phyloP scores from a whole-genome alignment of 2,329 filamentous ascomycete genomes.

The Apiospora phragmitis region DNA sequence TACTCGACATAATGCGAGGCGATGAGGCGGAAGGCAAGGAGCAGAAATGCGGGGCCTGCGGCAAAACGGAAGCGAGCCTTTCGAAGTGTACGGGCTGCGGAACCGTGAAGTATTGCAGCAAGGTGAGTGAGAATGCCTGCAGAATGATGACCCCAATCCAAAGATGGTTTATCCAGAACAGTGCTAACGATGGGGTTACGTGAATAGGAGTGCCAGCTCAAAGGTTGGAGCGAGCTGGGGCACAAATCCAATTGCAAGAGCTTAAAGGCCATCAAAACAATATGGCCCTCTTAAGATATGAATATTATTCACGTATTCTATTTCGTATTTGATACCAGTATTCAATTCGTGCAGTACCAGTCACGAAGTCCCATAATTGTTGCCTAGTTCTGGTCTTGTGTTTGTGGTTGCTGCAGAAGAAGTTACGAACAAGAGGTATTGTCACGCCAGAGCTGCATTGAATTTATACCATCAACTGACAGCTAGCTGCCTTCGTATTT shows the following conservation, averaged over 20 bases:
- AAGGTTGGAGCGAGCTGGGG: slow-evolving; percentile 41
- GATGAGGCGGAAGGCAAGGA: slow-evolving; percentile 7
- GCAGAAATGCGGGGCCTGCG: slow-evolving; percentile 13
- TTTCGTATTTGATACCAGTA: background rate
- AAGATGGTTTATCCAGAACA: background rate
- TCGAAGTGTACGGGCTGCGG: slow-evolving; percentile 14
- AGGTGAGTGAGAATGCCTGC: slow-evolving; percentile 34
- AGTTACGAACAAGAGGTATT: background rate
- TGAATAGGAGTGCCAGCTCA: slow-evolving; percentile 43
- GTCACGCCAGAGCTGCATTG: background rate
- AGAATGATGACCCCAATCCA: background rate
- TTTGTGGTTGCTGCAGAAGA: background rate
- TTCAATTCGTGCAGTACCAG: background rate
- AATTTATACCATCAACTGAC: background rate
- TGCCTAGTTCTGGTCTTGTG: background rate
- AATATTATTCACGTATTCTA: too few species aligned
- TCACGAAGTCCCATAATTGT: background rate
- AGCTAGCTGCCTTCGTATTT: background rate
- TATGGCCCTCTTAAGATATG: slow-evolving; percentile 27
- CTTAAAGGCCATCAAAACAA: slow-evolving; percentile 38
- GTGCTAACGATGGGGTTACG: background rate
- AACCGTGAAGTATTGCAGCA: slow-evolving; percentile 43
- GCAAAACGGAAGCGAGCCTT: slow-evolving; percentile 13
- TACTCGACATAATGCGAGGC: slow-evolving; percentile 24
- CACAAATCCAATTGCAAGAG: slow-evolving; percentile 48